These are phyloP conservation scores for Capsella rubella DNA, from an alignment of 441 rosid genomes.

Conservation along the genomic window DNA sequence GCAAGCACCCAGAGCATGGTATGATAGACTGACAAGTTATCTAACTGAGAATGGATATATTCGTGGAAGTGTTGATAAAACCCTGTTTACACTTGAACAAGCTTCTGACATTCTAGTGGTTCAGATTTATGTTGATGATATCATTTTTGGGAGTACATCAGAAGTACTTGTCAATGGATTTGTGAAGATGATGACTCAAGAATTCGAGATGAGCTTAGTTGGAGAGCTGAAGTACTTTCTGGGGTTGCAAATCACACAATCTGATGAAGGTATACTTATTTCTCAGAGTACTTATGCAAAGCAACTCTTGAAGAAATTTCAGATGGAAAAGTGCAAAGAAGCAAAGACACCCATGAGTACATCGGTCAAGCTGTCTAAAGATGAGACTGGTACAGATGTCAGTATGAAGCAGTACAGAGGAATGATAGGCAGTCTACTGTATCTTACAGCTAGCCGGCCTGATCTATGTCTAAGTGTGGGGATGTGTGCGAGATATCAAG, in stretches of 20 bases:
- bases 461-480: not conserved
- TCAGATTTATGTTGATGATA: not conserved
- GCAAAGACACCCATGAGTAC: no score
- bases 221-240: not conserved
- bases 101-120: not conserved
- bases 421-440: not conserved
- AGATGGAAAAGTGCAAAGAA: no score
- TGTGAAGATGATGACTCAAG: not conserved
- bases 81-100: not conserved
- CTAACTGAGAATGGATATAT: not conserved
- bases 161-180: not conserved
- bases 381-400: no score
- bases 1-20: not conserved
- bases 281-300: not conserved
- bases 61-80: not conserved
- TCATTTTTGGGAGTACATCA: not conserved
- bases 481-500: not conserved
- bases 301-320: no score
- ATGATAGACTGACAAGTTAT: not conserved
- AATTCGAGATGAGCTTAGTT: constrained; percentile 1
- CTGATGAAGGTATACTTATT: fast-evolving
- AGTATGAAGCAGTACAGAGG: not conserved
- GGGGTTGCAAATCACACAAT: not conserved
- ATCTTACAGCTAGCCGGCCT: not conserved
- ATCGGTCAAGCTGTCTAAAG: no score